Conservation (phyloP, 257 asterid genomes). For the Verbena officinalis region DNA sequence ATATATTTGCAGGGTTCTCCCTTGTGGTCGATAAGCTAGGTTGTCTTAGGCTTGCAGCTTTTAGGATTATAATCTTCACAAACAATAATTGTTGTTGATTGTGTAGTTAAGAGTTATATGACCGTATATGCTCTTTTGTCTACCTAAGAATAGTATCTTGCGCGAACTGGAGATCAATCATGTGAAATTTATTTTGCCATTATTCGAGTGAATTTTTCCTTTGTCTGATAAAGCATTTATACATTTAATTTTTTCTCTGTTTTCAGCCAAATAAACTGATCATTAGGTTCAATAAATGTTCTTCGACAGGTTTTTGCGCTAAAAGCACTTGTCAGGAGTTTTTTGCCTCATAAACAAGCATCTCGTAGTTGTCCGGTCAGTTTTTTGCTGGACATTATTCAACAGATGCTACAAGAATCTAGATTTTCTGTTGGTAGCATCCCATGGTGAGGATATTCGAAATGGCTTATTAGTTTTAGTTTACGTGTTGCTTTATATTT, state of each 20-base stretch:
- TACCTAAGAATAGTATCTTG: conserved; percentile 9
- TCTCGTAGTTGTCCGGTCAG: conserved; percentile 49
- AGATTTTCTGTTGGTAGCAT: conserved; percentile 45
- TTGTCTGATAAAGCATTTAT: conserved; percentile 11
- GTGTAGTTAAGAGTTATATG: conserved; percentile 22
- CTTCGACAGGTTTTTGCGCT: conserved; percentile 79
- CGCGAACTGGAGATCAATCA: conserved; percentile 3
- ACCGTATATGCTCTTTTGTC: conserved; percentile 13
- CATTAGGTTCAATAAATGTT: conserved; percentile 16
- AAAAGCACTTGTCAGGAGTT: conserved; percentile 76
- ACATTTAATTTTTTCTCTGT: conserved; percentile 16
- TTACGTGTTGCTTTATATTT: conserved; percentile 23
- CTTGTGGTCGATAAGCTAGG: conserved; percentile 3
- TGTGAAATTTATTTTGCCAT: conserved; percentile 11
- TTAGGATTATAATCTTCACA: conserved; percentile 18
- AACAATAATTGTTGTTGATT: conserved; percentile 13
- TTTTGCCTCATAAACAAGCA: conserved; percentile 59
- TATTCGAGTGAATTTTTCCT: background rate
- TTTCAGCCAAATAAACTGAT: conserved; percentile 25
- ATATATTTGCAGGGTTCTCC: background rate
- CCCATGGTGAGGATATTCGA: conserved; percentile 52
- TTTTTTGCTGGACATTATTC: conserved; percentile 60
- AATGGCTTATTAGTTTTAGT: conserved; percentile 14
- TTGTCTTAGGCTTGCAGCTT: conserved; percentile 9
- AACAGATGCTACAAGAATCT: conserved; percentile 61